Conservation (phyloP, 2,329 filamentous ascomycete species). For the Salinomyces thailandicus region DNA sequence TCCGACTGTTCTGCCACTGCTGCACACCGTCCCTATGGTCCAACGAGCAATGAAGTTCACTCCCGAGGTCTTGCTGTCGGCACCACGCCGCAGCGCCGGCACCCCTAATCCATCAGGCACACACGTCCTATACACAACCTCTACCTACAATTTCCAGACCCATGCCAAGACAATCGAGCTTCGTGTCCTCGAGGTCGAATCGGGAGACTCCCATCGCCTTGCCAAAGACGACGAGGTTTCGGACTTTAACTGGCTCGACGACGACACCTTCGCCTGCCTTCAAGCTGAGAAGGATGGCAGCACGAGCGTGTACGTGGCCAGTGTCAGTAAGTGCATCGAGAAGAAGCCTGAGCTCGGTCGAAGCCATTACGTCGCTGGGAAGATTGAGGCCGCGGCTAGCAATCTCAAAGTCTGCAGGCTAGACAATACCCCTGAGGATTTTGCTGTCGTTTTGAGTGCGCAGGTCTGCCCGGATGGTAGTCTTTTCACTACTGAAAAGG, state of each 20-base stretch:
- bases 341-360: constrained; percentile 1
- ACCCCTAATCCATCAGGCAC: constrained; percentile 59
- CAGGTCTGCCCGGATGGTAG: constrained; percentile 57
- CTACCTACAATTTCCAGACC: constrained; percentile 68
- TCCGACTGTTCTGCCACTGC: neutral
- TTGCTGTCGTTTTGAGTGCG: constrained; percentile 43
- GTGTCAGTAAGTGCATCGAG: constrained; percentile 8
- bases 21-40: constrained; percentile 53
- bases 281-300: constrained; percentile 32
- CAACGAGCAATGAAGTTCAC: constrained; percentile 61
- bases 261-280: constrained; percentile 50
- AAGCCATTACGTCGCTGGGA: constrained; percentile 33
- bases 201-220: constrained; percentile 54
- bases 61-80: constrained; percentile 64
- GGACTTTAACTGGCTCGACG: constrained; percentile 67
- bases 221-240: constrained; percentile 54
- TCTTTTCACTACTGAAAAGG: constrained; percentile 45
- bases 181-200: constrained; percentile 58
- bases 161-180: constrained; percentile 61
- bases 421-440: constrained; percentile 20
- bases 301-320: constrained; percentile 22
- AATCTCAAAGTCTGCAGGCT: constrained; percentile 39
- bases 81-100: constrained; percentile 60
- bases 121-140: constrained; percentile 56
- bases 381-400: constrained; percentile 36